Evolutionary conservation across 2,329 filamentous ascomycete species (phyloP), one percentile per base, ranked within the genome.

Genomic region (Setomelanomma holmii): DNA sequence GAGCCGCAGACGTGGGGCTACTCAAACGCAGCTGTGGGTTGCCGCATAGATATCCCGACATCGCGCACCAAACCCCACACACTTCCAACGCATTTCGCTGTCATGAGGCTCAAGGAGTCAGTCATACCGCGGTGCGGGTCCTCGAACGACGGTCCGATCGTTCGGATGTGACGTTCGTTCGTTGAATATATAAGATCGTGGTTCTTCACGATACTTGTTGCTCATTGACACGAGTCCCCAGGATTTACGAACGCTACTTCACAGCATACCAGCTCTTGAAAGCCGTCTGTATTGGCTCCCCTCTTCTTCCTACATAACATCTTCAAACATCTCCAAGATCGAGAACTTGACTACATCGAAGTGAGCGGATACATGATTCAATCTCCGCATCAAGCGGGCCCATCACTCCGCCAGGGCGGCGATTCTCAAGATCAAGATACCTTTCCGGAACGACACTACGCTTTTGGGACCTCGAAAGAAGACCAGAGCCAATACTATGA

Each of bases 21-120:
- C 21, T n/a, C 43, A 46, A 46, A 46, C 43, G 43, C 12, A 39
- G 10, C 43, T 11, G 19, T 33, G 3, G 19, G 21, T 20, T 23
- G 24, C 22, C 34, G 8, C 14, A 43, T 6, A 40, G 42, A 16
- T 17, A n/a, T 11, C 35, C 27, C 35, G 46, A 55, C 24, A 45
- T 50, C 45, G 42, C 42, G 40, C 42, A 45, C 50, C 10, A 11
- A 16, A 38, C 24, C 40, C 52, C 47, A 54, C 56, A 48, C 41
- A 40, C 34, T 21, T 17, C 53, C 55, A 63, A 61, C 56, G 53
- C 17, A 68, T 68, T 16, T 63, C 51, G 73, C 72, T 39, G 69
- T 66, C 57, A 66, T 70, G 45, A 79, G 77, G 27, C 46, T 12
- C 47, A 40, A 46, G 39, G 36, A 16, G 11, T 41, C 12, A 11